Evolutionary conservation across 768 basidiomycete genomes (phyloP), one percentile per base, ranked within the genome.

Genomic region (Leccinum fibrillosum): DNA sequence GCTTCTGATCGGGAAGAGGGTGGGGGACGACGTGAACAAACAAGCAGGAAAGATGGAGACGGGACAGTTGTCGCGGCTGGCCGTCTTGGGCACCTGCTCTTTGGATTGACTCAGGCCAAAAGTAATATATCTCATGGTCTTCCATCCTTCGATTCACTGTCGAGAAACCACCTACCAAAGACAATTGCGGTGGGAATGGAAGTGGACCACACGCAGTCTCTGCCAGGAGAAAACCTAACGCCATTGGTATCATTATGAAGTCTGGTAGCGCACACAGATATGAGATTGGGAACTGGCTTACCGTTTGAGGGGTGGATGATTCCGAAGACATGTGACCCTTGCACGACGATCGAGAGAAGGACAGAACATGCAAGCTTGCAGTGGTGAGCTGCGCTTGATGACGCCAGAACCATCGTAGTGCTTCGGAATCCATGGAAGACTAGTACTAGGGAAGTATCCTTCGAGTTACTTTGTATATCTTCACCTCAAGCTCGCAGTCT

Each of bases 401-500:
- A 53, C 49, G 17, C 58, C 35, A 63, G 66, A 66, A 63, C 50
- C 59, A 59, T 60, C 54, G 12, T 25, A 5, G 8, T 55, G 21
- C 55, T 56, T 58, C 52, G 23, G 42, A 51, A 42, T 42, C 48
- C 37, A 39, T 59, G 19, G 34, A 52, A 44, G 49, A 55, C 59
- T 30, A 30, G 30, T 30, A 11, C 30, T 54, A 52, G 37, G 48
- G 5, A 19, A 52, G 34, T 34, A 26, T 53, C 54, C 35, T 7
- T 58, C 55, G 62, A 53, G 69, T 76, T 61, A 83, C 72, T 62
- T 67, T 77, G 66, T 80, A 35, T 35, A 35, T 35, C 13, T 15
- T 35, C 34, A 35, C 34, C 13, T 35, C 34, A 35, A 73, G 70
- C 37, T 66, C 72, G 50, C 34, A 62, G 57, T 76, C 73, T 30